These are phyloP conservation scores for Dryadomyces quercivorus DNA, from an alignment of 2,329 filamentous ascomycete species.

Conservation along the genomic window DNA sequence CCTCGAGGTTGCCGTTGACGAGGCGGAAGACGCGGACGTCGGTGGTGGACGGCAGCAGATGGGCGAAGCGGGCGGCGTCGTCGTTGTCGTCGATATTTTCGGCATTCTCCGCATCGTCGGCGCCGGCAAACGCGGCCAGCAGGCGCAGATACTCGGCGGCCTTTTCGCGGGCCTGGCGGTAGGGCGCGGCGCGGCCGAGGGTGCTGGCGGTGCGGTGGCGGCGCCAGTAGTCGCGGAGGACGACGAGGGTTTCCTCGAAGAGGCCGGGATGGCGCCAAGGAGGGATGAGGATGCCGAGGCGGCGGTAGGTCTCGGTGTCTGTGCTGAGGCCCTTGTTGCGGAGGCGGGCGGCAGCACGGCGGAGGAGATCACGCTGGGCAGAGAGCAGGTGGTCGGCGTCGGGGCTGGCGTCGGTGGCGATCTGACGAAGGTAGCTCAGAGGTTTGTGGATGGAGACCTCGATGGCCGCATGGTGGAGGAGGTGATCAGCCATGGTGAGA, in stretches of 20 bases:
- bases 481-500: slow-evolving; percentile 2
- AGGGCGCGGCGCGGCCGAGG: slow-evolving; percentile 5
- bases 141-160: slow-evolving; percentile 4
- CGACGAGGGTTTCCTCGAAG: slow-evolving; percentile 3
- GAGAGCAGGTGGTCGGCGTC: background rate
- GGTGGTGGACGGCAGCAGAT: slow-evolving; percentile 2
- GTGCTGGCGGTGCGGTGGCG: slow-evolving; percentile 1
- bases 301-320: slow-evolving; percentile 8
- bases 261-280: slow-evolving; percentile 2
- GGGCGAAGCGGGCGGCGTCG: background rate
- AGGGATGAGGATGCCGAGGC: slow-evolving; percentile 8
- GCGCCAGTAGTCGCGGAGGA: slow-evolving; percentile 7
- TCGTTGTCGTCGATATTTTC: background rate
- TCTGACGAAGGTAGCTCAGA: slow-evolving; percentile 2
- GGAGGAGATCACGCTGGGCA: slow-evolving; percentile 6
- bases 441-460: background rate
- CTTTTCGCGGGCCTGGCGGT: background rate
- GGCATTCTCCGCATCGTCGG: background rate
- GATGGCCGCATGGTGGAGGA: background rate
- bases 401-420: slow-evolving; percentile 4
- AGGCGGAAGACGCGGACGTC: slow-evolving; percentile 8
- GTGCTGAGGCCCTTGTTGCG: slow-evolving; percentile 7
- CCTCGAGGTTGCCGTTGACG: slow-evolving; percentile 11
- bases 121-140: background rate
- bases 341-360: slow-evolving; percentile 1